These are phyloP conservation scores for Mayamaea pseudoterrestris DNA, from an alignment of 108 stramenopile genomes.

Conservation along the genomic window DNA sequence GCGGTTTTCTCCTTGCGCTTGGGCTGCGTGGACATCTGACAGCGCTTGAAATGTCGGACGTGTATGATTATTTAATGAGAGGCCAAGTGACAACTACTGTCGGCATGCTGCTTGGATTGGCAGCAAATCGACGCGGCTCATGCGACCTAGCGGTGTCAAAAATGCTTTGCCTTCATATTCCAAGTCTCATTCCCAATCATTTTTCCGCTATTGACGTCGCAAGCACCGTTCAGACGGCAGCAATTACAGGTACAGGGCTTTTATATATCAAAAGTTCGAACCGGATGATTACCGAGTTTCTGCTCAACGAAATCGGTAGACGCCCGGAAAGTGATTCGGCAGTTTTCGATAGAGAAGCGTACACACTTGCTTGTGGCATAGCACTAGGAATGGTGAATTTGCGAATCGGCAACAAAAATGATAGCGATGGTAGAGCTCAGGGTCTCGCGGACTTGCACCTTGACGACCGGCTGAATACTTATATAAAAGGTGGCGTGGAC, in stretches of 20 bases:
- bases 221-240: slow-evolving; percentile 78
- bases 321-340: slow-evolving; percentile 62
- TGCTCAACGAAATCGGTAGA: slow-evolving; percentile 89
- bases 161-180: slow-evolving; percentile 98
- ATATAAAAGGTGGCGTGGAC: slow-evolving; percentile 72
- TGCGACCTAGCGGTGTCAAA: slow-evolving; percentile 85
- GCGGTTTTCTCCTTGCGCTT: slow-evolving; percentile 89
- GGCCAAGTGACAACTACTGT: slow-evolving; percentile 93
- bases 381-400: slow-evolving; percentile 88
- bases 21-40: slow-evolving; percentile 90
- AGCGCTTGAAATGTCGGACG: slow-evolving; percentile 87
- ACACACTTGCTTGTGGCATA: slow-evolving; percentile 80
- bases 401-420: slow-evolving; percentile 30
- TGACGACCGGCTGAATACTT: slow-evolving; percentile 85
- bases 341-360: slow-evolving; percentile 77
- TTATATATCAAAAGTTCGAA: slow-evolving; percentile 86
- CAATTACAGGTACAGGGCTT: slow-evolving; percentile 84
- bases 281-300: slow-evolving; percentile 95
- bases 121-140: slow-evolving; percentile 86
- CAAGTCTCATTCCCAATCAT: slow-evolving; percentile 85
- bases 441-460: slow-evolving; percentile 88
- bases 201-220: slow-evolving; percentile 87
- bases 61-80: slow-evolving; percentile 93
- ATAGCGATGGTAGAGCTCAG: slow-evolving; percentile 7
- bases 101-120: slow-evolving; percentile 92